Conservation (phyloP, 1,284 basidiomycete genomes). For the Cutaneotrichosporon sp. region DNA sequence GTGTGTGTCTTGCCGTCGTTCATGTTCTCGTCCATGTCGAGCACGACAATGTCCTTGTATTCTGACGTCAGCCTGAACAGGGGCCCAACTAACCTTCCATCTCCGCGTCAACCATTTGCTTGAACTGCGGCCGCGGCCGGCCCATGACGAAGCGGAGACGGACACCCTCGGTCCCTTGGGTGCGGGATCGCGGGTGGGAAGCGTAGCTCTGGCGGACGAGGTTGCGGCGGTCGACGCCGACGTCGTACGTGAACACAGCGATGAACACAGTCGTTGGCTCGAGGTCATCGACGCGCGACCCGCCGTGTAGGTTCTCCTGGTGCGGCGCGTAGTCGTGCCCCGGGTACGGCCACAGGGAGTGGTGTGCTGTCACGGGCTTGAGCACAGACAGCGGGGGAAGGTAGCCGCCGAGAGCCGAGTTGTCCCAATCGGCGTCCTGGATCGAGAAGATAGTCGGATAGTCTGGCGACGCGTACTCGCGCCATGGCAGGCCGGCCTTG, state of each 20-base stretch:
- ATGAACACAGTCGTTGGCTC: constrained; percentile 85
- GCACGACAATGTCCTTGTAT: constrained; percentile 60
- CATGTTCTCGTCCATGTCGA: constrained; percentile 58
- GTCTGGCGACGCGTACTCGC: constrained; percentile 77
- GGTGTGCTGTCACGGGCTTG: constrained; percentile 33
- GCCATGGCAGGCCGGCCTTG: constrained; percentile 91
- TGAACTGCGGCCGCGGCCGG: constrained; percentile 75
- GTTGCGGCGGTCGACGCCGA: constrained; percentile 79
- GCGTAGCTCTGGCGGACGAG: constrained; percentile 89
- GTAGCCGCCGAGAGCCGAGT: not conserved
- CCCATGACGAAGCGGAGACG: constrained; percentile 90
- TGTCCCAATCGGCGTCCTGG: constrained; percentile 23
- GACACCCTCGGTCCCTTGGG: constrained; percentile 77
- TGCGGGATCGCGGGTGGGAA: constrained; percentile 72
- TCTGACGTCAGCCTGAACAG: constrained; percentile 55
- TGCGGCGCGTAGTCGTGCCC: constrained; percentile 26
- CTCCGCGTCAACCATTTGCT: constrained; percentile 77
- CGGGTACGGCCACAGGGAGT: constrained; percentile 51
- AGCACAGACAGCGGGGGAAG: constrained; percentile 25
- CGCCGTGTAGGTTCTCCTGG: constrained; percentile 27
- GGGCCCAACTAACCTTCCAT: constrained; percentile 72
- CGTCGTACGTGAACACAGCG: constrained; percentile 89
- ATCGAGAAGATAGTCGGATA: constrained; percentile 48
- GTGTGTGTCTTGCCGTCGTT: constrained; percentile 56
- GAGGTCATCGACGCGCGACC: constrained; percentile 60